Evolutionary conservation across 2,329 filamentous ascomycete species (phyloP).

Genomic region (Aspergillus niger): DNA sequence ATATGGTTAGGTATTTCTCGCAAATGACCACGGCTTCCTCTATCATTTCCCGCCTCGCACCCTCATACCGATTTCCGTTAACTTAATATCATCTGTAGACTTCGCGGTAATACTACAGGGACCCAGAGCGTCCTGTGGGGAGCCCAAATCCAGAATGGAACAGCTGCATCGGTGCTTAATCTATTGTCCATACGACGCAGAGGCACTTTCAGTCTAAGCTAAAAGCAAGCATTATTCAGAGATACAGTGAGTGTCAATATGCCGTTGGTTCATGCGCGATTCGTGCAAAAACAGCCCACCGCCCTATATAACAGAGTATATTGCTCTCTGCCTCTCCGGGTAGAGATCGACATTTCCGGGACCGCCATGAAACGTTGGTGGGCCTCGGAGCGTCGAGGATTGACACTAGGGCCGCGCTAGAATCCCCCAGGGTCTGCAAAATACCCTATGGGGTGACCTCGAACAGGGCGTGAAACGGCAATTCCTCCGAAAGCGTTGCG

Average conservation of each 20-base stretch:
- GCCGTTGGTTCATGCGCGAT: not conserved
- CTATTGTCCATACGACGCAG: no score
- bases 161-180: no score
- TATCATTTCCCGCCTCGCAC: no score
- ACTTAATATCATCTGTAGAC: no score
- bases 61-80: no score
- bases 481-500: not conserved
- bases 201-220: no score
- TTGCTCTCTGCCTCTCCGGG: slow-evolving; percentile 42
- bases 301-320: not conserved
- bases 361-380: slow-evolving; percentile 1
- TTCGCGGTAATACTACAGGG: no score
- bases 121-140: no score
- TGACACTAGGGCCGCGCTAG: slow-evolving; percentile 7
- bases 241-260: not conserved
- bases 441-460: not conserved
- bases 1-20: no score
- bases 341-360: not conserved
- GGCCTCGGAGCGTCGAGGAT: not conserved
- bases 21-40: no score
- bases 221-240: not conserved
- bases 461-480: not conserved
- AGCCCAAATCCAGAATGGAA: no score
- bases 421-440: not conserved
- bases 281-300: not conserved